Percentiles rank a stretch among this genome's conserved stretches.
These are phyloP conservation scores for Solanum stenotomum DNA, from an alignment of 257 asterid genomes.

Conservation along the genomic window DNA sequence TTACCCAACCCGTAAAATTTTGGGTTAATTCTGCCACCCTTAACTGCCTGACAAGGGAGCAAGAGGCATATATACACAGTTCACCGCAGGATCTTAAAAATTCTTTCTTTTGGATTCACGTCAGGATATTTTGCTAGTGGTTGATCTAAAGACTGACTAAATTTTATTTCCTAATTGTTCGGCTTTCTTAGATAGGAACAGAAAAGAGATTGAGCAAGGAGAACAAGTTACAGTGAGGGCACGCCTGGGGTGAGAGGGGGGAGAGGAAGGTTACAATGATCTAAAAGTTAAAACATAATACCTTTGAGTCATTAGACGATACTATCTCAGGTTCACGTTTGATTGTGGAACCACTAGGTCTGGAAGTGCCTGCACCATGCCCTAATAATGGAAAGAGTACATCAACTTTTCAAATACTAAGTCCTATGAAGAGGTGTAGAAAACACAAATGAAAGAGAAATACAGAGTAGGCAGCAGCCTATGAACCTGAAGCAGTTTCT, in stretches of 20 bases:
- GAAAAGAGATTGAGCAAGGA: background rate
- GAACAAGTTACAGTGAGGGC: background rate
- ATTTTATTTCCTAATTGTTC: background rate
- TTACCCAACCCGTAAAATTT: background rate
- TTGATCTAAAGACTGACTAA: background rate
- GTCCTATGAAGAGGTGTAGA: background rate
- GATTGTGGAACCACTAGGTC: conserved; percentile 21
- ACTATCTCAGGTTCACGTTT: conserved; percentile 20
- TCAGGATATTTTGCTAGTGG: background rate
- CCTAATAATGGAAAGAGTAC: conserved; percentile 18
- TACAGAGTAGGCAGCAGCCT: conserved; percentile 20
- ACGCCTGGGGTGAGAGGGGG: background rate
- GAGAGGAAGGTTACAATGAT: background rate
- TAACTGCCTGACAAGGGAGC: background rate
- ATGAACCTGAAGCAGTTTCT: conserved; percentile 31
- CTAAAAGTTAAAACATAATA: conserved; percentile 14
- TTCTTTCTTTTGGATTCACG: background rate
- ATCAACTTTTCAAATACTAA: conserved; percentile 9
- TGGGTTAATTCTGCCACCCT: background rate
- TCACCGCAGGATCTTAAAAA: background rate
- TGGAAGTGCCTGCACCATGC: conserved; percentile 23
- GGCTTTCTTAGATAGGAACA: background rate
- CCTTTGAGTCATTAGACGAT: conserved; percentile 45
- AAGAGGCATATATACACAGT: background rate
- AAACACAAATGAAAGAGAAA: background rate